phyloP scores from a whole-genome alignment of 495 filamentous ascomycete species.

The Oidiodendron maius region DNA sequence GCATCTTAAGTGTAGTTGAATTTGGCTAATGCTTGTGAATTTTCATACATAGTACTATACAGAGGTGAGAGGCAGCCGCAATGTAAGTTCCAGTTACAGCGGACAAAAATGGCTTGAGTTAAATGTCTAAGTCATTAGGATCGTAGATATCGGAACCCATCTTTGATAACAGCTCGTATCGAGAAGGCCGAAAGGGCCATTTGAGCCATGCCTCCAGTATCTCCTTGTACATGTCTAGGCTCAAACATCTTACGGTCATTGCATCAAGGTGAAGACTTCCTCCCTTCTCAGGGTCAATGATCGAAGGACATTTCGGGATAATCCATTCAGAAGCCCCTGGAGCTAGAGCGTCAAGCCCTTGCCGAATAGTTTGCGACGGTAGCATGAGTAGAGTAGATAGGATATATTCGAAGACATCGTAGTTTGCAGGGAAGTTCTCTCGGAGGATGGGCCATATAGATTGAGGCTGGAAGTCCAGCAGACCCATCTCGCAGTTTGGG shows the following conservation, averaged over 20 bases:
- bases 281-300: constrained; percentile 32
- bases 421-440: constrained; percentile 8
- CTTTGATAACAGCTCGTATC: constrained; percentile 32
- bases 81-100: no score
- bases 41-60: no score
- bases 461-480: constrained; percentile 22
- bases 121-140: background rate
- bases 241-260: constrained; percentile 36
- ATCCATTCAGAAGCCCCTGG: constrained; percentile 37
- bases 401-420: constrained; percentile 20
- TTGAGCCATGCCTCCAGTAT: constrained; percentile 44
- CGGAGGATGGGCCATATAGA: constrained; percentile 15
- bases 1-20: no score
- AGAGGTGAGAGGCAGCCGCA: no score
- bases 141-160: constrained; percentile 15
- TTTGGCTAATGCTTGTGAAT: no score
- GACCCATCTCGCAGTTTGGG: constrained; percentile 13
- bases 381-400: constrained; percentile 4
- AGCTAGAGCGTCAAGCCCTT: constrained; percentile 9
- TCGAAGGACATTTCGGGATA: constrained; percentile 30
- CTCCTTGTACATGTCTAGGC: constrained; percentile 38
- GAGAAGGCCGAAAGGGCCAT: constrained; percentile 53
- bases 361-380: constrained; percentile 6
- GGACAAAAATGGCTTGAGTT: no score
- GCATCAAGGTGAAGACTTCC: constrained; percentile 31